phyloP scores from a whole-genome alignment of 116 monocot species.

The Papilionanthe hybrid region DNA sequence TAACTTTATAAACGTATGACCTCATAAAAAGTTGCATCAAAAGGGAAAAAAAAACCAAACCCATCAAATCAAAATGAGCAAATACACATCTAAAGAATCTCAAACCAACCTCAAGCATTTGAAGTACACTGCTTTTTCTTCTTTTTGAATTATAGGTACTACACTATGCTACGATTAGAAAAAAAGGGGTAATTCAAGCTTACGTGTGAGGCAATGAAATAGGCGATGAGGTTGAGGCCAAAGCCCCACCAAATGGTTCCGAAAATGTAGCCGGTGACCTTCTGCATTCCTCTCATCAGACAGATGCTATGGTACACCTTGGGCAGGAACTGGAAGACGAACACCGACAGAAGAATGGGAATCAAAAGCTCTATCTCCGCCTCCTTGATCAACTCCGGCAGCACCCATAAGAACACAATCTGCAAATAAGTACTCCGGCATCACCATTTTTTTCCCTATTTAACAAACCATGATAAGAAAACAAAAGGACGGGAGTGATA shows the following conservation, averaged over 20 bases:
- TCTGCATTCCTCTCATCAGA: conserved; percentile 66
- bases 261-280: conserved; percentile 77
- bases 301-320: conserved; percentile 66
- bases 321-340: conserved; percentile 65
- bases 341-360: conserved; percentile 41
- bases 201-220: conserved; percentile 86
- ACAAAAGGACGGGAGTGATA: too few relatives aligned
- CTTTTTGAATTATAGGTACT: too few relatives aligned
- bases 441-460: background rate
- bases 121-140: too few relatives aligned
- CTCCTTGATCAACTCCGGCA: conserved; percentile 39
- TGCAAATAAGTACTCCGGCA: conserved; percentile 10
- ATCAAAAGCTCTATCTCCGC: conserved; percentile 48
- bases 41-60: too few relatives aligned
- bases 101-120: too few relatives aligned
- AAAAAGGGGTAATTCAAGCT: conserved; percentile 8
- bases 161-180: background rate
- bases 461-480: too few relatives aligned
- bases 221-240: conserved; percentile 69
- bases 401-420: conserved; percentile 47
- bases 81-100: too few relatives aligned
- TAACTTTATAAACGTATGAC: too few relatives aligned
- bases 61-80: too few relatives aligned
- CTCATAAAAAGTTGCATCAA: too few relatives aligned
- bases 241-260: conserved; percentile 91